A percentile compares a stretch with the other conserved stretches of the same genome.
These are phyloP conservation scores for Globisporangium barbulae DNA, from an alignment of 352 stramenopile genomes.

Conservation along the genomic window DNA sequence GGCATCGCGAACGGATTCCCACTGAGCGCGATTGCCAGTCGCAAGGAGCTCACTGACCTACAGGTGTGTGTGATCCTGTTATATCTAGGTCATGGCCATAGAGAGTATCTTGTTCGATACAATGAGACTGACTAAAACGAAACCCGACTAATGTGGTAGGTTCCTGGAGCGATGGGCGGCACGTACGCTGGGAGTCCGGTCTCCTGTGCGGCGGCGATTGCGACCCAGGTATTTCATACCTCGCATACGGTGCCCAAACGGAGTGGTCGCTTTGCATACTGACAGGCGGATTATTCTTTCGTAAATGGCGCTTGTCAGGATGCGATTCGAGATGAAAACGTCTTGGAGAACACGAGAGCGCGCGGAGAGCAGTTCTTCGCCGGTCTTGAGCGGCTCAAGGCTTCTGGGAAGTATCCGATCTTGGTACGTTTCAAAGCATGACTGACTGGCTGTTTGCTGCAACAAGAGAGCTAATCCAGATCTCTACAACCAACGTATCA, in stretches of 20 bases:
- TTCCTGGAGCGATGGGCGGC: slow-evolving; percentile 89
- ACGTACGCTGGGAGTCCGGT: slow-evolving; percentile 93
- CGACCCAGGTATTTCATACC: slow-evolving; percentile 29
- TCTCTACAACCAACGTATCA: not conserved
- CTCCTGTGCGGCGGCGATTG: slow-evolving; percentile 89
- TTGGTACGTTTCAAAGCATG: not conserved
- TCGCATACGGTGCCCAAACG: not conserved
- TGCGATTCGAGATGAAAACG: slow-evolving; percentile 86
- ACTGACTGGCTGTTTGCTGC: not conserved
- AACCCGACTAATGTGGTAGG: slow-evolving; percentile 11
- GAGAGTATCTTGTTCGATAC: not conserved
- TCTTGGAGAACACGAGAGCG: slow-evolving; percentile 79
- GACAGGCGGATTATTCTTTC: not conserved
- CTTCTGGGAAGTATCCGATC: slow-evolving; percentile 73
- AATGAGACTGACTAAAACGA: not conserved
- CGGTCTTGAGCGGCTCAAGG: slow-evolving; percentile 74
- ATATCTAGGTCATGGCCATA: not conserved
- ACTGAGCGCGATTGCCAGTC: slow-evolving; percentile 86
- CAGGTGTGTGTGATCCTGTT: slow-evolving; percentile 23
- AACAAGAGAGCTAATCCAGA: not conserved
- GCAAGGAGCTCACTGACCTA: slow-evolving; percentile 82
- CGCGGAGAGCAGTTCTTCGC: slow-evolving; percentile 75
- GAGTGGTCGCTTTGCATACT: not conserved
- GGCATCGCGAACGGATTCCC: slow-evolving; percentile 92
- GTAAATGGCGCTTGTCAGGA: slow-evolving; percentile 33